Conservation (phyloP, 768 basidiomycete genomes). For the Antrodiella citrinella region DNA sequence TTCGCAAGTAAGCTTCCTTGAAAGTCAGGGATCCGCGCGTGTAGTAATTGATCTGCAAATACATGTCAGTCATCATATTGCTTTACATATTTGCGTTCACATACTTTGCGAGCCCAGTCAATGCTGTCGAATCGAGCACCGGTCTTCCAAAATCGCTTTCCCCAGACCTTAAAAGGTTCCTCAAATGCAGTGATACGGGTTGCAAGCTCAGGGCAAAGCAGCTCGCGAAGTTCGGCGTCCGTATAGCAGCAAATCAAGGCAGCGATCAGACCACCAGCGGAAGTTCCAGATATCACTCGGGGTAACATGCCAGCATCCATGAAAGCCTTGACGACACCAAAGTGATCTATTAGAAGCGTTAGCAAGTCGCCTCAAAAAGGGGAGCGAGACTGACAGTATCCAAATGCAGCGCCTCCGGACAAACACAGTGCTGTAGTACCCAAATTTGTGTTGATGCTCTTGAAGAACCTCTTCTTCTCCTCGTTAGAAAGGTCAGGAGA, state of each 20-base stretch:
- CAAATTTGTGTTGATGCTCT: constrained; percentile 79
- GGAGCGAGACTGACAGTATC: constrained; percentile 61
- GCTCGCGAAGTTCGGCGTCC: constrained; percentile 70
- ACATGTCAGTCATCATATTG: not conserved
- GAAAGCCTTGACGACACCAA: constrained; percentile 89
- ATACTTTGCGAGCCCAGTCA: constrained; percentile 83
- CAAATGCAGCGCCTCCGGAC: constrained; percentile 93
- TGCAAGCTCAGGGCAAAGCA: constrained; percentile 80
- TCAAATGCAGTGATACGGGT: constrained; percentile 76
- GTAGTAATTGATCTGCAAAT: constrained; percentile 69
- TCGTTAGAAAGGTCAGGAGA: constrained; percentile 68
- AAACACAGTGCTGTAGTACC: constrained; percentile 90
- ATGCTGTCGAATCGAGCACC: constrained; percentile 95
- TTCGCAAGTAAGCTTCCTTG: constrained; percentile 86
- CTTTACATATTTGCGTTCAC: constrained; percentile 3
- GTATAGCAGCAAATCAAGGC: constrained; percentile 80
- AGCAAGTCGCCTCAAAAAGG: not conserved
- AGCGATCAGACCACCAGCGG: constrained; percentile 79
- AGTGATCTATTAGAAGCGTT: constrained; percentile 43
- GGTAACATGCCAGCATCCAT: constrained; percentile 81
- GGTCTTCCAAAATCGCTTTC: constrained; percentile 67
- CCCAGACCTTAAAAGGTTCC: constrained; percentile 65
- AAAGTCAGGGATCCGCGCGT: constrained; percentile 93
- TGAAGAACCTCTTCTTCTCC: constrained; percentile 91
- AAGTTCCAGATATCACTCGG: constrained; percentile 90